Conservation (phyloP, 148 eudicot genomes). For the Chenopodium berlandieri region DNA sequence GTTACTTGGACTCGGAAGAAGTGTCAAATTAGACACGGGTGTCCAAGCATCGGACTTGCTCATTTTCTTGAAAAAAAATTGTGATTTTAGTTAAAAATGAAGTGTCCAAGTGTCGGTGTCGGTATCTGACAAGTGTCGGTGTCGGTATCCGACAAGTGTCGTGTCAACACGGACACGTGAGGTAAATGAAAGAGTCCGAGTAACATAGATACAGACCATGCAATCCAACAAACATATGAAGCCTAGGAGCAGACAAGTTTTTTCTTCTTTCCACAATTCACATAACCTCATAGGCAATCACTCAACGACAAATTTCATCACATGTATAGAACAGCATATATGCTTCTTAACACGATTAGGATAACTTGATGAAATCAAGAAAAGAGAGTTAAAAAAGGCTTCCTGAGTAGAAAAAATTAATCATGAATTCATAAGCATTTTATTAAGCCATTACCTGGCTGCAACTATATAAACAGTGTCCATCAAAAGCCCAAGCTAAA, state of each 20-base stretch:
- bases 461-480: slow-evolving; percentile 81
- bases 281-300: too few relatives aligned
- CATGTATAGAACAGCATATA: neutral
- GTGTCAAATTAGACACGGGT: too few relatives aligned
- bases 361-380: neutral
- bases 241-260: neutral
- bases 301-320: neutral
- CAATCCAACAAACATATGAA: too few relatives aligned
- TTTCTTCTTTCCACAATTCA: neutral
- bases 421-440: neutral
- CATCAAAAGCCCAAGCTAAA: slow-evolving; percentile 86
- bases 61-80: too few relatives aligned
- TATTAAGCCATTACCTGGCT: slow-evolving; percentile 59
- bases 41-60: too few relatives aligned
- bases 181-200: too few relatives aligned
- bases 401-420: neutral
- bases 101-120: too few relatives aligned
- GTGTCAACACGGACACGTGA: too few relatives aligned
- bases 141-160: too few relatives aligned
- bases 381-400: neutral
- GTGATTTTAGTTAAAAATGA: too few relatives aligned
- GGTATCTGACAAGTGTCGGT: too few relatives aligned
- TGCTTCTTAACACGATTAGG: neutral
- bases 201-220: neutral
- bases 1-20: too few relatives aligned